Conservation (phyloP, 306 rosid genomes). For the Senna tora region DNA sequence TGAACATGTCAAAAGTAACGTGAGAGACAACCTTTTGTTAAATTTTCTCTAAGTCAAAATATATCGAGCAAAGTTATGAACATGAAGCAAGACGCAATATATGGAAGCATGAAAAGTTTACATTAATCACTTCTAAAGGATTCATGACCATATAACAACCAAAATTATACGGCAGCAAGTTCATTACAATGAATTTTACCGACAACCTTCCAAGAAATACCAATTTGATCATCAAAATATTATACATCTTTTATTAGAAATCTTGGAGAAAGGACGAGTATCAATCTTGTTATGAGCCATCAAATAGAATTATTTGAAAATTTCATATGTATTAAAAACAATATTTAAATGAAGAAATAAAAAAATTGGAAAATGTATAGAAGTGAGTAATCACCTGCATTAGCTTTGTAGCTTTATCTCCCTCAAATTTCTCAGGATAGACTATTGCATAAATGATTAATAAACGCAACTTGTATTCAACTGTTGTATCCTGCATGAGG, state of each 20-base stretch:
- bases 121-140: neutral
- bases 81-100: neutral
- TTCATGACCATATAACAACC: slow-evolving; percentile 3
- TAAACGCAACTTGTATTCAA: slow-evolving; percentile 90
- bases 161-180: slow-evolving; percentile 3
- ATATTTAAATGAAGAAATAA: slow-evolving; percentile 8
- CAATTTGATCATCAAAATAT: slow-evolving; percentile 29
- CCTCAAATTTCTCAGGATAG: slow-evolving; percentile 93
- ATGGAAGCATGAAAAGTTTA: neutral
- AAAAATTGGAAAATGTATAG: slow-evolving; percentile 6
- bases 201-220: slow-evolving; percentile 20
- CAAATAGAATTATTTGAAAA: neutral
- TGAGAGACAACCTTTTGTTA: slow-evolving; percentile 5
- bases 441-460: slow-evolving; percentile 85
- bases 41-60: slow-evolving; percentile 7
- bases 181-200: slow-evolving; percentile 17
- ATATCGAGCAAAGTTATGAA: slow-evolving; percentile 17
- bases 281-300: neutral
- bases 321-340: neutral
- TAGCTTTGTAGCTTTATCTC: slow-evolving; percentile 83
- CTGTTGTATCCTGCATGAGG: slow-evolving; percentile 58
- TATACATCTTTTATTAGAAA: slow-evolving; percentile 18
- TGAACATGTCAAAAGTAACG: slow-evolving; percentile 2
- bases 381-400: slow-evolving; percentile 73
- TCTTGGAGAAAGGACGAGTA: neutral